phyloP scores from a whole-genome alignment of 139 green algal genomes.

The Ettlia oleoabundans region DNA sequence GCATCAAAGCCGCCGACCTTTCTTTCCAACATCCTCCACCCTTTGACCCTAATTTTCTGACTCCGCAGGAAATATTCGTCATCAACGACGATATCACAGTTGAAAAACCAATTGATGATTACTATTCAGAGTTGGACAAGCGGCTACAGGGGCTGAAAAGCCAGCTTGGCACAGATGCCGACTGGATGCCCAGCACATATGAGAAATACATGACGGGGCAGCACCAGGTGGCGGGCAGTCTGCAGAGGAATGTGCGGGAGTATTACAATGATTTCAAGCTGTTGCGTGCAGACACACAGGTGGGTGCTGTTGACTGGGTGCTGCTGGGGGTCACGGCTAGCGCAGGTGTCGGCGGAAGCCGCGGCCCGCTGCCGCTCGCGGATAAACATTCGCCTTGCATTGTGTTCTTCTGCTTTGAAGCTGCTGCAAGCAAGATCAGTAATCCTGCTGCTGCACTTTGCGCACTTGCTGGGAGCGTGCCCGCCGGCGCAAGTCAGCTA shows the following conservation, averaged over 20 bases:
- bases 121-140: slow-evolving; percentile 38
- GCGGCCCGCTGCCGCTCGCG: neutral
- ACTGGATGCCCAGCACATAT: slow-evolving; percentile 39
- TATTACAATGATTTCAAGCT: slow-evolving; percentile 46
- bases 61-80: slow-evolving; percentile 30
- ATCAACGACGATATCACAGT: slow-evolving; percentile 44
- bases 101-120: slow-evolving; percentile 39
- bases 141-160: slow-evolving; percentile 28
- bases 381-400: no score
- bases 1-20: no score
- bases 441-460: neutral
- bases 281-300: slow-evolving; percentile 39
- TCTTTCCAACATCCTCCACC: neutral
- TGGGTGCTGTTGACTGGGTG: slow-evolving; percentile 10
- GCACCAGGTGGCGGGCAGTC: slow-evolving; percentile 17
- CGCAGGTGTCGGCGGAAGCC: neutral
- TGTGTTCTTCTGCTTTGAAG: neutral
- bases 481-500: no score
- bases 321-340: neutral
- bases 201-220: slow-evolving; percentile 39
- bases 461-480: no score
- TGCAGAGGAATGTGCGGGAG: slow-evolving; percentile 41
- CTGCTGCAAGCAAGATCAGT: neutral
- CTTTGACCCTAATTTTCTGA: neutral
- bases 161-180: slow-evolving; percentile 16